phyloP scores from a whole-genome alignment of 768 basidiomycete species.

The Russula foetens region DNA sequence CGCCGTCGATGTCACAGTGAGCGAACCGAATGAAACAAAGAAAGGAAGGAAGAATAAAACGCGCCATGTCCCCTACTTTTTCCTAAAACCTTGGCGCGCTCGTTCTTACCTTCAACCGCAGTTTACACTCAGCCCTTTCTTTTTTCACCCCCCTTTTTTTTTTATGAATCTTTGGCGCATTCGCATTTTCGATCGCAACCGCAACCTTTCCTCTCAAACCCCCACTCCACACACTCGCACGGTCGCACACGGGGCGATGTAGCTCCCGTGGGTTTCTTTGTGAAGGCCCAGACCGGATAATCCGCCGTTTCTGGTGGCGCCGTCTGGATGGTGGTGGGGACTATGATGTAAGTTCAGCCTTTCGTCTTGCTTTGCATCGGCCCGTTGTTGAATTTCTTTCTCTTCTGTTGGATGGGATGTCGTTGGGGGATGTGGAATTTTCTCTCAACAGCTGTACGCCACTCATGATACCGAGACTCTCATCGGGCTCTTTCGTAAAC shows the following conservation, averaged over 20 bases:
- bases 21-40: background rate
- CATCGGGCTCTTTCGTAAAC: constrained; percentile 53
- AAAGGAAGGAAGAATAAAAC: background rate
- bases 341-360: constrained; percentile 9
- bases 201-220: no score
- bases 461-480: constrained; percentile 21
- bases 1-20: background rate
- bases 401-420: background rate
- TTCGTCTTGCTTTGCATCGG: no score
- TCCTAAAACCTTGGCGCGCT: no score
- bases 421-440: background rate
- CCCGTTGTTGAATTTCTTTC: no score
- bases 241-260: background rate
- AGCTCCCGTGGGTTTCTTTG: constrained; percentile 11
- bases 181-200: no score
- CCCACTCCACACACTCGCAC: no score
- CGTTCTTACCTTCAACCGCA: no score
- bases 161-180: no score
- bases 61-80: no score
- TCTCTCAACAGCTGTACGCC: constrained; percentile 8
- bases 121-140: no score
- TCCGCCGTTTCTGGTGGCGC: constrained; percentile 10
- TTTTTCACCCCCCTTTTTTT: no score
- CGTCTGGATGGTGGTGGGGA: background rate
- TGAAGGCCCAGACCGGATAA: constrained; percentile 1